Percentiles rank a stretch among this genome's conserved stretches.
Evolutionary conservation across 2,329 filamentous ascomycete species (phyloP).

Genomic region (Xylariaceae sp.): DNA sequence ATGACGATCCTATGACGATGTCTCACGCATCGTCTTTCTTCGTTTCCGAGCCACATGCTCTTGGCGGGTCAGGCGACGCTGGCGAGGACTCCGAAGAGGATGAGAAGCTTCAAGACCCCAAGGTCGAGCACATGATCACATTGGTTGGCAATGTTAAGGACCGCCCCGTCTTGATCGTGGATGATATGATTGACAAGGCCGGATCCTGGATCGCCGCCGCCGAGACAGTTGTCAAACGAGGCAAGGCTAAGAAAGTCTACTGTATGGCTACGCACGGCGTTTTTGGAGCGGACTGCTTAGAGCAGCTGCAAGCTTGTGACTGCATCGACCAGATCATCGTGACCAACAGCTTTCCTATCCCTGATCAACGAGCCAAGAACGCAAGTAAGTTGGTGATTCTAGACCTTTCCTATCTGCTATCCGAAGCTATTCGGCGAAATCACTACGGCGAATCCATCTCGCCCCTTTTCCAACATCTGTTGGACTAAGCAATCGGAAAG

Average conservation of each 20-base stretch:
- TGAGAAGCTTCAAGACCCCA: slow-evolving; percentile 73
- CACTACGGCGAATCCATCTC: slow-evolving; percentile 88
- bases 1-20: slow-evolving; percentile 79
- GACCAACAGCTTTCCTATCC: slow-evolving; percentile 95
- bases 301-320: slow-evolving; percentile 85
- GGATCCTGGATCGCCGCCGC: slow-evolving; percentile 96
- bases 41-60: slow-evolving; percentile 62
- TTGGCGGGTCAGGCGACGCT: slow-evolving; percentile 82
- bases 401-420: slow-evolving; percentile 80
- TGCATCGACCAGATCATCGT: slow-evolving; percentile 93
- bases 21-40: slow-evolving; percentile 79
- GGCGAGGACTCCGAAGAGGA: slow-evolving; percentile 86
- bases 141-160: slow-evolving; percentile 92
- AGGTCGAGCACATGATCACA: slow-evolving; percentile 90
- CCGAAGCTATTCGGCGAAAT: slow-evolving; percentile 91
- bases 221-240: slow-evolving; percentile 92
- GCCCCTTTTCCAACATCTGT: slow-evolving; percentile 63
- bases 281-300: slow-evolving; percentile 83
- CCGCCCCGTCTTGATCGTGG: slow-evolving; percentile 86
- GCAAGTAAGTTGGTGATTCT: slow-evolving; percentile 83
- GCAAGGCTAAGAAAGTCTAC: slow-evolving; percentile 87
- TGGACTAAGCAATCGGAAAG: slow-evolving; percentile 41
- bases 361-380: slow-evolving; percentile 63
- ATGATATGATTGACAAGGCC: slow-evolving; percentile 98
- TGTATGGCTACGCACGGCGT: slow-evolving; percentile 96